Conservation (phyloP, 441 rosid genomes). For the Corymbia calophylla region DNA sequence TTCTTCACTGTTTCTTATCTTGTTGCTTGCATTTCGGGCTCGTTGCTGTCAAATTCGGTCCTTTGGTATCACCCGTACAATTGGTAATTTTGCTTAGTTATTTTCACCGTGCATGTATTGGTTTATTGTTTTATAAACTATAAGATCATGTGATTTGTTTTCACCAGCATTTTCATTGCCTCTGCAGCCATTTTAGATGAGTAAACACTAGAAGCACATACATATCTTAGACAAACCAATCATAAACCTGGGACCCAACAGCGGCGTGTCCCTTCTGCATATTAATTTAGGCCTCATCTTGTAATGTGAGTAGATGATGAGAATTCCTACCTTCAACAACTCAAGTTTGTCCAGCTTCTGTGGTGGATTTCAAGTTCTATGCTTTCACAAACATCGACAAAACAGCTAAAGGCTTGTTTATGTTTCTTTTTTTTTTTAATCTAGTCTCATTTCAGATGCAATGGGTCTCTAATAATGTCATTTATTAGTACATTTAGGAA, state of each 20-base stretch:
- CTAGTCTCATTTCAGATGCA: not conserved
- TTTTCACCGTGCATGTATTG: not conserved
- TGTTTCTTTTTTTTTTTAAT: not conserved
- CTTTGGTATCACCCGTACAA: not conserved
- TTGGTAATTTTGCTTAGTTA: not conserved
- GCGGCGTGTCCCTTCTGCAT: not conserved
- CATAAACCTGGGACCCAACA: not conserved
- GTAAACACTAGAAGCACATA: not conserved
- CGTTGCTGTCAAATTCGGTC: not conserved
- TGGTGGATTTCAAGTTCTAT: not conserved
- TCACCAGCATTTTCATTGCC: not conserved
- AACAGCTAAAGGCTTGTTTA: not conserved
- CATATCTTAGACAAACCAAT: not conserved
- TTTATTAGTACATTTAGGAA: not conserved
- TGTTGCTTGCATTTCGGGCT: not conserved
- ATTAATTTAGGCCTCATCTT: not conserved
- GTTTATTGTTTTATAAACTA: not conserved
- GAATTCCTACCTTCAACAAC: not conserved
- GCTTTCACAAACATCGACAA: not conserved
- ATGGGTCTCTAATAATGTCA: not conserved
- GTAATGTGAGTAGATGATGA: not conserved
- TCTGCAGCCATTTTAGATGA: not conserved
- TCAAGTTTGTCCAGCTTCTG: not conserved
- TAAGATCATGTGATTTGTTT: not conserved
- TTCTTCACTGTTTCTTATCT: not conserved